Evolutionary conservation across 305 asterid genomes (phyloP).

Genomic region (Petunia hybrid): DNA sequence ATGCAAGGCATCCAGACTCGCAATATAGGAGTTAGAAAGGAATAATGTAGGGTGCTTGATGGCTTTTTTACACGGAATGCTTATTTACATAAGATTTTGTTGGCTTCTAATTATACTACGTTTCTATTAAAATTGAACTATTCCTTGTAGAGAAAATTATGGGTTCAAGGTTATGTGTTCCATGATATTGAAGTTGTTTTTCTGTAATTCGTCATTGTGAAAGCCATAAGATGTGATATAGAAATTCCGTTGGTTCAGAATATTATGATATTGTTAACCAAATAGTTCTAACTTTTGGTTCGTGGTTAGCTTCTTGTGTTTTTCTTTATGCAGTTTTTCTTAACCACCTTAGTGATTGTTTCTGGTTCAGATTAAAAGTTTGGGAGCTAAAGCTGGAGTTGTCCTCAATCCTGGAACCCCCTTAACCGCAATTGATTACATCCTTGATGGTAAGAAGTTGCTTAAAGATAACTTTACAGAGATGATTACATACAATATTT

Average conservation of each 20-base stretch:
- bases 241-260: constrained; percentile 18
- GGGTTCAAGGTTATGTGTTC: background rate
- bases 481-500: no score
- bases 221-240: constrained; percentile 7
- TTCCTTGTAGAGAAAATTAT: constrained; percentile 12
- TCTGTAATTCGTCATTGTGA: background rate
- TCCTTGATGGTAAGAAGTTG: constrained; percentile 82
- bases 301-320: constrained; percentile 14
- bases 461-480: constrained; percentile 11
- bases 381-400: constrained; percentile 99
- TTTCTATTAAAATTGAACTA: background rate
- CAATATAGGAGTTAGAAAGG: background rate
- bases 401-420: constrained; percentile 98
- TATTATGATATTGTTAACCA: constrained; percentile 17
- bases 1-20: constrained; percentile 3
- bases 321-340: constrained; percentile 28
- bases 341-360: constrained; percentile 33
- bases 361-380: constrained; percentile 67
- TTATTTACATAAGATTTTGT: constrained; percentile 65
- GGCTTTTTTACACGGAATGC: constrained; percentile 76
- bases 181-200: background rate
- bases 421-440: constrained; percentile 81
- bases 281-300: background rate
- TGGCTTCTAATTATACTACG: constrained; percentile 6
- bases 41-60: constrained; percentile 6